A percentile compares a stretch with the other conserved stretches of the same genome.
These are phyloP conservation scores for Breynia disticha DNA, from an alignment of 441 rosid species.

Conservation along the genomic window DNA sequence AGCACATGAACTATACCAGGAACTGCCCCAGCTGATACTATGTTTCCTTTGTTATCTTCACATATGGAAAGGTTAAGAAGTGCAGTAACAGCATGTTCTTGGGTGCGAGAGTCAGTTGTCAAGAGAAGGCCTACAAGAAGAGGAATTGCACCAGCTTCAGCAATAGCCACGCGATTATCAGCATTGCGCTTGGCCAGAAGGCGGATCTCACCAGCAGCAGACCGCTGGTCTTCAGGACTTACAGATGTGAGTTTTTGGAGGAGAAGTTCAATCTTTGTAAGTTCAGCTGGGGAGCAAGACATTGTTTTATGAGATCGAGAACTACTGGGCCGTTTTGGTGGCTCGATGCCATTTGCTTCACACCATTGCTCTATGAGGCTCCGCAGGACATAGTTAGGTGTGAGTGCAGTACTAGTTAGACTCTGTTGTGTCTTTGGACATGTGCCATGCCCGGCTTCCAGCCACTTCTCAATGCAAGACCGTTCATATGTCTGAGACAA, in stretches of 20 bases:
- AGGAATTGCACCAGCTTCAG: conserved; percentile 93
- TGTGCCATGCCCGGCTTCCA: conserved; percentile 89
- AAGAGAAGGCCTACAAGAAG: conserved; percentile 78
- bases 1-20: conserved; percentile 83
- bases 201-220: conserved; percentile 94
- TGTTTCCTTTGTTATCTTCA: conserved; percentile 79
- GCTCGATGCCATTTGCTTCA: conserved; percentile 85
- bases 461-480: conserved; percentile 88
- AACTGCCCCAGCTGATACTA: conserved; percentile 90
- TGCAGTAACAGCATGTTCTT: conserved; percentile 96
- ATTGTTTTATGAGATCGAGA: conserved; percentile 39
- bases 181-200: conserved; percentile 88
- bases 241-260: conserved; percentile 59
- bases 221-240: conserved; percentile 66
- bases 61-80: conserved; percentile 95
- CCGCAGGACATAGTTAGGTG: conserved; percentile 83
- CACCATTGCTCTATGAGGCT: conserved; percentile 93
- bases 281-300: no score
- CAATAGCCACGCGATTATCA: conserved; percentile 85
- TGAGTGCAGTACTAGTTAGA: conserved; percentile 62
- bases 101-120: conserved; percentile 69
- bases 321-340: conserved; percentile 66
- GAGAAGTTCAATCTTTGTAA: no score
- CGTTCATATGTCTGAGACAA: conserved; percentile 99
- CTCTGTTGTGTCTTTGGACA: conserved; percentile 98